phyloP scores from a whole-genome alignment of 2,329 filamentous ascomycete species.

The Ophiostoma ulmi region DNA sequence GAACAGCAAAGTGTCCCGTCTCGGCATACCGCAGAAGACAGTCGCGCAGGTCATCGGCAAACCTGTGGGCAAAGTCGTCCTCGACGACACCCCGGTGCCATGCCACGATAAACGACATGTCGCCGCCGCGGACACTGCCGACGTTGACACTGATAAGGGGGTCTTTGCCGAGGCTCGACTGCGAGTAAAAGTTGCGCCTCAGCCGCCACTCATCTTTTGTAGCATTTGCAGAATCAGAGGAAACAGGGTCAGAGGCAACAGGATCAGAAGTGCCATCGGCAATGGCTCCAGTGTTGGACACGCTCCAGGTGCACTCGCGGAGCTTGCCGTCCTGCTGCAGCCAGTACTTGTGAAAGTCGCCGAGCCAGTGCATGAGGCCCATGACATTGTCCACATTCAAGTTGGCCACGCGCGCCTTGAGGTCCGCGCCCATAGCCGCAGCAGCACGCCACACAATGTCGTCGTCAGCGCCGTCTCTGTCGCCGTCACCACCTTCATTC shows the following conservation, averaged over 20 bases:
- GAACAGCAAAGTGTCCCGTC: neutral
- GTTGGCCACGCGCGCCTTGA: slow-evolving; percentile 34
- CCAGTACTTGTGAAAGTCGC: slow-evolving; percentile 43
- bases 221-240: too few relatives aligned
- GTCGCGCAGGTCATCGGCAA: slow-evolving; percentile 38
- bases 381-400: slow-evolving; percentile 42
- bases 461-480: slow-evolving; percentile 22
- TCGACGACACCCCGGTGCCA: slow-evolving; percentile 47
- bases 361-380: slow-evolving; percentile 40
- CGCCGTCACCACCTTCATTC: slow-evolving; percentile 18
- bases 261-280: slow-evolving; percentile 20
- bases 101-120: slow-evolving; percentile 41
- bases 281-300: slow-evolving; percentile 51
- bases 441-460: slow-evolving; percentile 40
- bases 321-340: slow-evolving; percentile 39
- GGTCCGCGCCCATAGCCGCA: slow-evolving; percentile 36
- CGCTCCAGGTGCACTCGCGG: slow-evolving; percentile 44
- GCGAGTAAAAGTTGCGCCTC: slow-evolving; percentile 46
- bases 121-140: slow-evolving; percentile 41
- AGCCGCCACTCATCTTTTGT: slow-evolving; percentile 31
- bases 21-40: slow-evolving; percentile 28
- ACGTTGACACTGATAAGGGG: slow-evolving; percentile 44
- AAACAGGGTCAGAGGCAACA: slow-evolving; percentile 4
- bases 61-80: slow-evolving; percentile 35
- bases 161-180: slow-evolving; percentile 43